Conservation (phyloP, 1,284 basidiomycete genomes). For the Afroboletus lepidellus region DNA sequence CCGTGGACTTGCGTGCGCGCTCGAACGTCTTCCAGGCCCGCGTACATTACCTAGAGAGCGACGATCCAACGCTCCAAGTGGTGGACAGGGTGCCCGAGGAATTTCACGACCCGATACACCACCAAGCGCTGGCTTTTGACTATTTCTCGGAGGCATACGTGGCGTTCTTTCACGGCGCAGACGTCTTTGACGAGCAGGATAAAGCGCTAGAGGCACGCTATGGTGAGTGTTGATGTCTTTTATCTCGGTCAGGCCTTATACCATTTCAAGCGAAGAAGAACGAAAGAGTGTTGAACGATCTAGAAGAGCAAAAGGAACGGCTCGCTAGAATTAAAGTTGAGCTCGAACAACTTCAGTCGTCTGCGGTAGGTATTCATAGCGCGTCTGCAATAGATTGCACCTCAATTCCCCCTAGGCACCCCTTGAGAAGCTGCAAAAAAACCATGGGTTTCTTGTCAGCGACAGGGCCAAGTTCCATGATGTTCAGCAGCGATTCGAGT, state of each 20-base stretch:
- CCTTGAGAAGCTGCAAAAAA: constrained; percentile 56
- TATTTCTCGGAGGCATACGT: constrained; percentile 72
- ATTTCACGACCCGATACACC: constrained; percentile 71
- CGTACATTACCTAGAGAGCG: constrained; percentile 55
- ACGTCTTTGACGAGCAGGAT: constrained; percentile 72
- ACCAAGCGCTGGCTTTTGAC: constrained; percentile 73
- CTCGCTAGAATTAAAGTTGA: constrained; percentile 50
- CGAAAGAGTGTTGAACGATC: constrained; percentile 54
- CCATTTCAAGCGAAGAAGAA: constrained; percentile 58
- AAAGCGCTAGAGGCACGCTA: constrained; percentile 71
- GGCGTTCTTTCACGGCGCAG: constrained; percentile 68
- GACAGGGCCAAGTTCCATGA: constrained; percentile 73
- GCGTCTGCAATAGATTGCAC: not conserved
- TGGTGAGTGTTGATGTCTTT: constrained; percentile 44
- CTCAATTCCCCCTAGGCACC: constrained; percentile 51
- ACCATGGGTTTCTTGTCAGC: constrained; percentile 53
- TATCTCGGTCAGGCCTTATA: constrained; percentile 10
- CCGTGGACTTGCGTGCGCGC: not conserved
- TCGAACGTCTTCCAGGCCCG: constrained; percentile 32
- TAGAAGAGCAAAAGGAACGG: constrained; percentile 54
- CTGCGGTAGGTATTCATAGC: constrained; percentile 44
- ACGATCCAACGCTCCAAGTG: constrained; percentile 65
- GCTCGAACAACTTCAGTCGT: constrained; percentile 56
- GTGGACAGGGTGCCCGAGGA: constrained; percentile 59
- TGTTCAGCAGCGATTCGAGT: constrained; percentile 62